Percentiles rank a stretch among this genome's conserved stretches.
Conservation (phyloP, 352 stramenopile species). For the Globisporangium alternatum region DNA sequence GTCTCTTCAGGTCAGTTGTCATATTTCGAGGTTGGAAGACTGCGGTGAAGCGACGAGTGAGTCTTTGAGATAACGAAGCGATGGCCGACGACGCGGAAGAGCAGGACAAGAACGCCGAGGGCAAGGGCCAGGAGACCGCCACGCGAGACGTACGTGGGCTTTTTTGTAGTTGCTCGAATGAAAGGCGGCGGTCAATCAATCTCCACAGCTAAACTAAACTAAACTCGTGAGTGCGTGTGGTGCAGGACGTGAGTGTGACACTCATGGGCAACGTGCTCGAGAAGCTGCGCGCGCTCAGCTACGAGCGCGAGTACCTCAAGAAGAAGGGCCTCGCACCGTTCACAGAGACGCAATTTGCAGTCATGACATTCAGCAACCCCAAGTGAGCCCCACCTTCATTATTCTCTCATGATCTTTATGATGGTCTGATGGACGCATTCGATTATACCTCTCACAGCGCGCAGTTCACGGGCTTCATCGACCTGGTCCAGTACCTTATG, state of each 20-base stretch:
- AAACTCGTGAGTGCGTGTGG: too few relatives aligned
- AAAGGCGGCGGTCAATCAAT: not conserved
- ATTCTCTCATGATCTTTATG: not conserved
- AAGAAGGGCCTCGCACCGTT: slow-evolving; percentile 74
- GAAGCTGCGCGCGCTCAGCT: slow-evolving; percentile 78
- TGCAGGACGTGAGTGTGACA: slow-evolving; percentile 70
- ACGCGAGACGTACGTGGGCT: slow-evolving; percentile 23
- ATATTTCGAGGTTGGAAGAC: not conserved
- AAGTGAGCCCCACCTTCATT: slow-evolving; percentile 23
- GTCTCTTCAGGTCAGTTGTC: too few relatives aligned
- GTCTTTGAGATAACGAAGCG: not conserved
- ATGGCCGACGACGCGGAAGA: slow-evolving; percentile 38
- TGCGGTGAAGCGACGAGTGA: not conserved
- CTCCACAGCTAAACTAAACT: not conserved
- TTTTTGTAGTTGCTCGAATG: not conserved
- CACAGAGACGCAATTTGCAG: slow-evolving; percentile 74
- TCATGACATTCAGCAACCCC: slow-evolving; percentile 42
- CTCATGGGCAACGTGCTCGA: slow-evolving; percentile 84
- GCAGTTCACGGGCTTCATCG: slow-evolving; percentile 80
- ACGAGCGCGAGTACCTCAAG: slow-evolving; percentile 69
- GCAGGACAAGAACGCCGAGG: slow-evolving; percentile 15
- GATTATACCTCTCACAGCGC: slow-evolving; percentile 24
- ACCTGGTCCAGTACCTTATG: slow-evolving; percentile 70
- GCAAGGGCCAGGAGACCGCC: slow-evolving; percentile 21
- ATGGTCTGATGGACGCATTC: not conserved